phyloP scores from a whole-genome alignment of 257 asterid species.

The Fraxinus quadrangulata region DNA sequence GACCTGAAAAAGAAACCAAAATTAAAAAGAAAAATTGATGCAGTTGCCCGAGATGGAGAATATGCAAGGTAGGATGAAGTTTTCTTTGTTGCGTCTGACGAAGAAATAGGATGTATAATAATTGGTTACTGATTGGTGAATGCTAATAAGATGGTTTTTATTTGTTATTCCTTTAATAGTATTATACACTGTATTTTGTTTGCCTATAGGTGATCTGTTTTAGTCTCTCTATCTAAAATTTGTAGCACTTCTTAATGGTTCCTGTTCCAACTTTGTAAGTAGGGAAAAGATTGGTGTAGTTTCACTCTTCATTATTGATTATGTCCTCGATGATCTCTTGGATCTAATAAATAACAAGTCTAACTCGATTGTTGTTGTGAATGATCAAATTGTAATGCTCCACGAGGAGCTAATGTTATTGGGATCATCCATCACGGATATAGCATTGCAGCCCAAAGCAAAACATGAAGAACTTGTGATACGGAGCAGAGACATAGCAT shows the following conservation, averaged over 20 bases:
- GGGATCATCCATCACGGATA: too few species aligned
- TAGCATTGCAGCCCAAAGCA: too few species aligned
- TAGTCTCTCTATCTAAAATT: background rate
- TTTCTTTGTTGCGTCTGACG: background rate
- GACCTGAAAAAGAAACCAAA: conserved; percentile 37
- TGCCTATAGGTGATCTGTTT: background rate
- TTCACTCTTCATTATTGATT: too few species aligned
- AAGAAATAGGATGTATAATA: background rate
- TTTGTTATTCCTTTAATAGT: background rate
- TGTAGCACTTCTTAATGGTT: background rate
- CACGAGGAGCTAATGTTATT: too few species aligned
- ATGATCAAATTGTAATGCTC: too few species aligned
- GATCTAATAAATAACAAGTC: too few species aligned
- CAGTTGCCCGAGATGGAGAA: conserved; percentile 43
- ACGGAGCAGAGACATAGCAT: too few species aligned
- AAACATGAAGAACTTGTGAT: too few species aligned
- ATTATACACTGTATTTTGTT: background rate
- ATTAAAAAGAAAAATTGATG: conserved; percentile 60
- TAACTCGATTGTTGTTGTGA: too few species aligned
- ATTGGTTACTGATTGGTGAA: background rate
- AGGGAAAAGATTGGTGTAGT: too few species aligned
- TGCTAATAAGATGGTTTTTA: conserved; percentile 1
- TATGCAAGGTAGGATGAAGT: conserved; percentile 45
- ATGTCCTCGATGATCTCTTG: too few species aligned
- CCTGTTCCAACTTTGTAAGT: conserved; percentile 13